phyloP scores from a whole-genome alignment of 345 rosid species.

The Brassica cretica region DNA sequence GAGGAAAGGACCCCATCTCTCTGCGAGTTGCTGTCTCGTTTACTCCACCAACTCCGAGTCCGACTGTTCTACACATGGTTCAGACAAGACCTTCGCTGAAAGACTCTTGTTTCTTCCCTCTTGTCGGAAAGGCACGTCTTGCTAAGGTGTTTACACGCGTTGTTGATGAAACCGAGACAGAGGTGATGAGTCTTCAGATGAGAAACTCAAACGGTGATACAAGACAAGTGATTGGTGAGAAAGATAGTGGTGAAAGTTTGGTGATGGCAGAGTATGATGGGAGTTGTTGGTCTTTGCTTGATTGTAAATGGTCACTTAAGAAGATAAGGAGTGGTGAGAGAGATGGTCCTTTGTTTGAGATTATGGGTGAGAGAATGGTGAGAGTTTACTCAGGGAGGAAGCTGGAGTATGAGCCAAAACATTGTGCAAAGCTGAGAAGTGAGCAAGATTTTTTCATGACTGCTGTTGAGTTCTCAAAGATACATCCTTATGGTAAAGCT shows the following conservation, averaged over 20 bases:
- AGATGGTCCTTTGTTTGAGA: slow-evolving; percentile 61
- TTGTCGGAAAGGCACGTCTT: slow-evolving; percentile 41
- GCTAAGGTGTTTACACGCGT: slow-evolving; percentile 50
- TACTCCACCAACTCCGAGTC: slow-evolving; percentile 62
- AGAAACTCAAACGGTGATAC: slow-evolving; percentile 49
- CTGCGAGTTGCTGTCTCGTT: slow-evolving; percentile 69
- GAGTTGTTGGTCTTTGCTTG: slow-evolving; percentile 66
- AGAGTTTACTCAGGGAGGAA: slow-evolving; percentile 61
- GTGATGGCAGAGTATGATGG: slow-evolving; percentile 60
- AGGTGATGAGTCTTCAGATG: slow-evolving; percentile 77
- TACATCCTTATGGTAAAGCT: slow-evolving; percentile 82
- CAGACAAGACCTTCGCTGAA: slow-evolving; percentile 44
- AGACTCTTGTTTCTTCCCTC: slow-evolving; percentile 65
- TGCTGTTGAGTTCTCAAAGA: slow-evolving; percentile 71
- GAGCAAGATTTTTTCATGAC: slow-evolving; percentile 65
- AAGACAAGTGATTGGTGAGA: slow-evolving; percentile 68
- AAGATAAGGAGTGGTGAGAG: slow-evolving; percentile 31
- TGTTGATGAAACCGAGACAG: slow-evolving; percentile 54
- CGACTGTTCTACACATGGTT: slow-evolving; percentile 56
- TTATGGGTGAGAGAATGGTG: slow-evolving; percentile 62
- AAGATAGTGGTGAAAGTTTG: slow-evolving; percentile 55
- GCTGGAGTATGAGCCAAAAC: slow-evolving; percentile 72
- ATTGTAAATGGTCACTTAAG: slow-evolving; percentile 65
- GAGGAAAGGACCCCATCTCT: slow-evolving; percentile 49
- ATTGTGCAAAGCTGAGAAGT: slow-evolving; percentile 44